Evolutionary conservation across 257 asterid species (phyloP), one percentile per base, ranked within the genome.

Genomic region (Penstemon eatonii): DNA sequence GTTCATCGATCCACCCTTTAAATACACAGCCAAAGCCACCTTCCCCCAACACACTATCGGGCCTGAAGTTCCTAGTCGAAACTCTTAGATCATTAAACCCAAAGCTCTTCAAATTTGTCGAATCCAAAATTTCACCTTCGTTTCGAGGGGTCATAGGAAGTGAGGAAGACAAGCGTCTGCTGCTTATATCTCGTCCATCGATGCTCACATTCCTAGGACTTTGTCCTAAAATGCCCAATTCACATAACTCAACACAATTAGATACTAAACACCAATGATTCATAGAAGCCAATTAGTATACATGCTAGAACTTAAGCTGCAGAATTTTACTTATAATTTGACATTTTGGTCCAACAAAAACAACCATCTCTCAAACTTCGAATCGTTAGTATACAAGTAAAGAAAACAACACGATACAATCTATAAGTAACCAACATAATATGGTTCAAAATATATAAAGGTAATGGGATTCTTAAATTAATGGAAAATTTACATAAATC

Each of bases 1-100:
- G 60, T 72, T 89, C 88, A 38, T 89, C 96, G 25, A 89, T 82
- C 96, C 96, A 89, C 8, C 96, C 96, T 61, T 89, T 89, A 80
- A 89, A 89, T 15, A 89, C 95, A 45, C 87, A 85, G 11, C 95
- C 96, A 63, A 89, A 89, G 8, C 96, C 95, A 42, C 96, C 96
- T 75, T 89, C 96, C 5, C 95, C 95, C 46, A 89, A 71, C 68
- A 89, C 90, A 83, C 96, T 89, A 76, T 89, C 96, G 0, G 96
- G 96, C 2, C 95, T 95, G 75, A 89, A 89, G 76, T 89, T 87
- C 56, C 96, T 70, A 0, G 96, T 89, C 63, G 95, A 86, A n/a
- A 83, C 63, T 64, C 75, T 76, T 9, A 89, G 86, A 56, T 89
- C 96, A 67, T 79, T 83, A 44, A 83, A 87, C 4, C 82, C 80